phyloP scores from a whole-genome alignment of 2,329 filamentous ascomycete genomes.

The Achaetomium macrosporum region DNA sequence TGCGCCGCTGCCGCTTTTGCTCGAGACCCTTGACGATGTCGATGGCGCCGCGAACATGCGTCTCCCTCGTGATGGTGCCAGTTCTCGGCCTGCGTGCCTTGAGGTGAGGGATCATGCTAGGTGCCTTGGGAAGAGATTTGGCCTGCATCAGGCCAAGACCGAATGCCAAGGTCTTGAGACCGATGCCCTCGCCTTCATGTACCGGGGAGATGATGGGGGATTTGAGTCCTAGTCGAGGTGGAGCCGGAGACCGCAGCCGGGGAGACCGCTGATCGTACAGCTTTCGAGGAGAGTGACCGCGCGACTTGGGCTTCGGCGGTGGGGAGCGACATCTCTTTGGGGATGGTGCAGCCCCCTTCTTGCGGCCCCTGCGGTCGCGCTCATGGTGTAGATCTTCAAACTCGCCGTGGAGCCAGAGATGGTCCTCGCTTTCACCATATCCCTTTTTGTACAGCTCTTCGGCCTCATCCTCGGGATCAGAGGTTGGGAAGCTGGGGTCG shows the following conservation, averaged over 20 bases:
- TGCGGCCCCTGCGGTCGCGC: slow-evolving; percentile 44
- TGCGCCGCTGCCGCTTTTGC: slow-evolving; percentile 85
- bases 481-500: slow-evolving; percentile 93
- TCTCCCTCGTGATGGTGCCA: slow-evolving; percentile 38
- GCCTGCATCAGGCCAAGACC: slow-evolving; percentile 68
- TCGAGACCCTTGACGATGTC: slow-evolving; percentile 97
- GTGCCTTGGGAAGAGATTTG: slow-evolving; percentile 78
- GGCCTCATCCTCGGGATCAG: slow-evolving; percentile 81
- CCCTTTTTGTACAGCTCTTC: slow-evolving; percentile 56
- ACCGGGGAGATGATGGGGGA: slow-evolving; percentile 45
- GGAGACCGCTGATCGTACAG: slow-evolving; percentile 66
- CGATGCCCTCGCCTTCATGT: slow-evolving; percentile 35
- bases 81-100: slow-evolving; percentile 31
- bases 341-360: slow-evolving; percentile 46
- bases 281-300: slow-evolving; percentile 51
- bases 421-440: slow-evolving; percentile 60
- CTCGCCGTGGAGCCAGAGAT: slow-evolving; percentile 65
- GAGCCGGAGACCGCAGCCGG: slow-evolving; percentile 64
- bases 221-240: slow-evolving; percentile 43
- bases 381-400: slow-evolving; percentile 62
- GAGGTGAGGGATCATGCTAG: slow-evolving; percentile 60
- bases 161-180: slow-evolving; percentile 43
- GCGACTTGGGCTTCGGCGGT: slow-evolving; percentile 43
- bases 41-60: slow-evolving; percentile 83
- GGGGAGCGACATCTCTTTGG: slow-evolving; percentile 58